Evolutionary conservation across 495 filamentous ascomycete genomes (phyloP).

Genomic region (Platismatia glauca): DNA sequence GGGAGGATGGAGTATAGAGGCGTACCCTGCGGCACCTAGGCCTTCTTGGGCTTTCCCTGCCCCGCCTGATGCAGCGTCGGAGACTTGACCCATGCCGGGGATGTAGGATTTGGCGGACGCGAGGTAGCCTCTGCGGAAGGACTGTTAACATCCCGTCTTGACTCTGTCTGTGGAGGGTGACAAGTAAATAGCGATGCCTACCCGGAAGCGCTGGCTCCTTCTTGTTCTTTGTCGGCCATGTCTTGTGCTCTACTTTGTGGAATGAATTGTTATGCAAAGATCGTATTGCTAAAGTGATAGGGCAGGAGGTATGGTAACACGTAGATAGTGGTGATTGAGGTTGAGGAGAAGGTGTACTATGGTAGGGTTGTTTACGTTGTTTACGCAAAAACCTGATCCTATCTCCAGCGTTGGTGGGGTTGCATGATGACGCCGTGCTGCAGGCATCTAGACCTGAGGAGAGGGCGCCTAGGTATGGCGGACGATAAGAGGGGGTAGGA

Average conservation of each 20-base stretch:
- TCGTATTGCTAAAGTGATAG: not conserved
- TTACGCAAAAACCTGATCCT: not conserved
- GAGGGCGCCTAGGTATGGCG: not conserved
- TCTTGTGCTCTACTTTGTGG: not conserved
- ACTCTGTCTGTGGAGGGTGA: not conserved
- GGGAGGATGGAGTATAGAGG: not conserved
- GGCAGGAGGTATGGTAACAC: not conserved
- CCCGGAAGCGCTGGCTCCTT: conserved; percentile 1
- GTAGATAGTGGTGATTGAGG: not conserved
- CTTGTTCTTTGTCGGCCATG: conserved; percentile 15
- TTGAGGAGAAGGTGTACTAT: too few relatives aligned
- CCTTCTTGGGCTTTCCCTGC: conserved; percentile 18
- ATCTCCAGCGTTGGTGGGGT: not conserved
- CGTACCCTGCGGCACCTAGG: conserved; percentile 11
- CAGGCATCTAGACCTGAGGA: not conserved
- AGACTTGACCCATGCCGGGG: conserved; percentile 12
- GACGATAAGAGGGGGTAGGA: too few relatives aligned
- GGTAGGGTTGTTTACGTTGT: not conserved
- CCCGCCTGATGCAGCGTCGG: conserved; percentile 6
- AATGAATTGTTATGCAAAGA: not conserved
- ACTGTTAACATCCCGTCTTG: not conserved
- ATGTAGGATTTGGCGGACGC: conserved; percentile 15
- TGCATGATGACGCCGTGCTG: not conserved
- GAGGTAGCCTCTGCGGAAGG: conserved; percentile 11
- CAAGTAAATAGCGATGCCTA: not conserved